phyloP scores from a whole-genome alignment of 2,329 filamentous ascomycete genomes.

The Exophiala xenobiotica region DNA sequence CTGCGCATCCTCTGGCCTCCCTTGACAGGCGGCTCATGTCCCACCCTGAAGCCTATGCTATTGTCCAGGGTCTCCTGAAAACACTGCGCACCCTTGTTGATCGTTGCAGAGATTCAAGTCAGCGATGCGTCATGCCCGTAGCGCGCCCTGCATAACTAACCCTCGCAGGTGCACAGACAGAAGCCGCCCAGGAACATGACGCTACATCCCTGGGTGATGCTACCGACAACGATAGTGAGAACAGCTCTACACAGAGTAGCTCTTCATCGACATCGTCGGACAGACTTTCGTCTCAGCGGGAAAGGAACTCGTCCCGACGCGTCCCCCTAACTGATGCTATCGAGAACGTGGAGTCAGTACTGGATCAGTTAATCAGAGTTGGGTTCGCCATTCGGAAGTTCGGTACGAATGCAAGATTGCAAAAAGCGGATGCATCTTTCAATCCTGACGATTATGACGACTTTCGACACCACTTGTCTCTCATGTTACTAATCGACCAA shows the following conservation, averaged over 20 bases:
- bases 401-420: not conserved
- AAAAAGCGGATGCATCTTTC: not conserved
- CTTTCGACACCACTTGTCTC: not conserved
- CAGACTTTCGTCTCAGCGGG: not conserved
- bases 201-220: no score
- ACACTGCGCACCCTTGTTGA: not conserved
- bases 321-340: not conserved
- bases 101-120: not conserved
- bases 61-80: not conserved
- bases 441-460: not conserved
- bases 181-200: no score
- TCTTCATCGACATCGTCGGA: not conserved
- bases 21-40: constrained; percentile 1
- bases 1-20: not conserved
- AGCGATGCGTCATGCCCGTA: not conserved
- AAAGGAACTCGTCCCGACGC: not conserved
- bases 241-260: not conserved
- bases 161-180: not conserved
- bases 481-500: not conserved
- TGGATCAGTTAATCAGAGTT: not conserved
- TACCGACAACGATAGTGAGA: not conserved
- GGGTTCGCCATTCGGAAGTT: not conserved
- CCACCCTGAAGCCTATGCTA: not conserved
- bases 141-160: not conserved
- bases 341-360: not conserved